A percentile compares a stretch with the other conserved stretches of the same genome.
Evolutionary conservation across 1,284 basidiomycete genomes (phyloP).

Genomic region (Tilletia caries): DNA sequence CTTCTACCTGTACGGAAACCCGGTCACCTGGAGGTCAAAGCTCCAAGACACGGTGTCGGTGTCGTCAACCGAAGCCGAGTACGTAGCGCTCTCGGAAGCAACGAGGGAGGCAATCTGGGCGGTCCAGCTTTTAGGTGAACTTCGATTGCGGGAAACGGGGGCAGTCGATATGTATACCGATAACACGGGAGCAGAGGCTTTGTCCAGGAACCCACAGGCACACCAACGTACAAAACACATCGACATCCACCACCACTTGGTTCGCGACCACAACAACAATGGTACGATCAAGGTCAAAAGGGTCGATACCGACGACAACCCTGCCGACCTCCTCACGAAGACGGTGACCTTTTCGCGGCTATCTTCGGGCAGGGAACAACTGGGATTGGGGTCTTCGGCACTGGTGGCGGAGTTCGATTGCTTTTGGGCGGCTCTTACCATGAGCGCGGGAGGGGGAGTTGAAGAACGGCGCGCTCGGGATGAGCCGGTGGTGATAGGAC

Average conservation of each 20-base stretch:
- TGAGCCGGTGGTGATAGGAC: too few species aligned
- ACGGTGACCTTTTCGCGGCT: background rate
- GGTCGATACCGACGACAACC: background rate
- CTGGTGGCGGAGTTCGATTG: too few species aligned
- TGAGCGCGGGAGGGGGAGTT: too few species aligned
- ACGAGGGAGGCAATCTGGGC: conserved; percentile 5
- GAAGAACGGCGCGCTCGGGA: too few species aligned
- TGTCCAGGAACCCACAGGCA: background rate
- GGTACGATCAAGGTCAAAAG: background rate
- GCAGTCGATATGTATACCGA: background rate
- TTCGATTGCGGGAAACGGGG: background rate
- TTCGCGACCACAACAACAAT: background rate
- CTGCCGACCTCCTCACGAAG: background rate
- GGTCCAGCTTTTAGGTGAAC: background rate
- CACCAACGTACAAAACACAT: conserved; percentile 9
- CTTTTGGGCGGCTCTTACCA: too few species aligned
- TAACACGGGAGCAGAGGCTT: background rate
- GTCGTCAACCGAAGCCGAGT: background rate
- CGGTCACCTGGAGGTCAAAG: background rate
- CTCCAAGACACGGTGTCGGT: background rate
- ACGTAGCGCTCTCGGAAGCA: background rate
- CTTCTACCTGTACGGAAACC: background rate
- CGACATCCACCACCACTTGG: background rate
- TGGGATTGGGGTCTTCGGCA: too few species aligned
- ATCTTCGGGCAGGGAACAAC: too few species aligned